Percentiles rank a stretch among this genome's conserved stretches.
These are phyloP conservation scores for Colletotrichum sp. DNA, from an alignment of 2,329 filamentous ascomycete species.

Conservation along the genomic window DNA sequence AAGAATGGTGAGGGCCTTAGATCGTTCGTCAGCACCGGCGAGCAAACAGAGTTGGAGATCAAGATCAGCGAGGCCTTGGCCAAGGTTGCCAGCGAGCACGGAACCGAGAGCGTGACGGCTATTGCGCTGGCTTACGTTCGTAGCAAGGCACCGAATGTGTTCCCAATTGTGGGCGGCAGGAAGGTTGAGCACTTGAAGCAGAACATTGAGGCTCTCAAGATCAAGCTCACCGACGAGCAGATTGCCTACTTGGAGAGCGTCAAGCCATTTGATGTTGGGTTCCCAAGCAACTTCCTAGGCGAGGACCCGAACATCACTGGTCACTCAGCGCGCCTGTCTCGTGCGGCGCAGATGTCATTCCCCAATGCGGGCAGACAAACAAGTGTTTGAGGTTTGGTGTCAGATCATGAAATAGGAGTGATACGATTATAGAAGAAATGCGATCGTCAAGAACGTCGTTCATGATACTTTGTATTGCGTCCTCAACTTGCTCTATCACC, in stretches of 20 bases:
- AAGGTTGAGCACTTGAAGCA: conserved; percentile 57
- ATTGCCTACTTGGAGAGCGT: conserved; percentile 59
- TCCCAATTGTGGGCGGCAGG: conserved; percentile 57
- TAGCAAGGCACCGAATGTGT: conserved; percentile 56
- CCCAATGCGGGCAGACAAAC: conserved; percentile 7
- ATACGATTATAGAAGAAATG: neutral
- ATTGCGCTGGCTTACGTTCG: conserved; percentile 60
- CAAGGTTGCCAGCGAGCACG: conserved; percentile 62
- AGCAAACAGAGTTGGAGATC: conserved; percentile 51
- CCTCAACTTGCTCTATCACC: neutral
- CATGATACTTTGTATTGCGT: fast-evolving
- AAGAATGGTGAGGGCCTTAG: conserved; percentile 43
- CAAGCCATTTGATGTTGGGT: conserved; percentile 59
- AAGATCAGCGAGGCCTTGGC: conserved; percentile 63
- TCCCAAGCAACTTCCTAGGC: conserved; percentile 51
- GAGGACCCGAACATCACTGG: conserved; percentile 26
- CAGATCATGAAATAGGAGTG: neutral
- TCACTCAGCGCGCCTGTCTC: neutral
- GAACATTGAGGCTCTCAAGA: conserved; percentile 61
- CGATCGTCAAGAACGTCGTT: neutral
- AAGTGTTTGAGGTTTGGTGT: neutral
- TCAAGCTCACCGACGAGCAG: conserved; percentile 56
- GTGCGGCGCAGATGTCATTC: conserved; percentile 11
- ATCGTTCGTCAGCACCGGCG: conserved; percentile 24
- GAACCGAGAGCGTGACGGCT: conserved; percentile 60